Conservation (phyloP, 345 rosid species). For the Citrus trifoliata region DNA sequence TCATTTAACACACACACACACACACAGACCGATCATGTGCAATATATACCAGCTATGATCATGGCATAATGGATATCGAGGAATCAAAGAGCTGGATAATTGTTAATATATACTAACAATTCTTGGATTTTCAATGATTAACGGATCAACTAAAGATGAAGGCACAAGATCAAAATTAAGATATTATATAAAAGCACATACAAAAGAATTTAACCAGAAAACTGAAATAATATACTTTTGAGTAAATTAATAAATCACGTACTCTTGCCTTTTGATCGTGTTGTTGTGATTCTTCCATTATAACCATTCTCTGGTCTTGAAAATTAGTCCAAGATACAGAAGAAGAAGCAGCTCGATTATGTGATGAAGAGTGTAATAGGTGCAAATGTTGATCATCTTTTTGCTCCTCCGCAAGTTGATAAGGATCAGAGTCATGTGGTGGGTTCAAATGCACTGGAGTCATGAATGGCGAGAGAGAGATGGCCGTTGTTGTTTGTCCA, state of each 20-base stretch:
- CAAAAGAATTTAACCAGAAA: not conserved
- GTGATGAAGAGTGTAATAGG: slow-evolving; percentile 26
- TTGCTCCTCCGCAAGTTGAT: slow-evolving; percentile 18
- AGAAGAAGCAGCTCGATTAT: slow-evolving; percentile 20
- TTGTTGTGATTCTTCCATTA: slow-evolving; percentile 5
- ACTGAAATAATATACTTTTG: not conserved
- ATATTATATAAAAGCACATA: not conserved
- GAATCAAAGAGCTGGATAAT: not conserved
- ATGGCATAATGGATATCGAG: not conserved
- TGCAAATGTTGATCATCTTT: slow-evolving; percentile 31
- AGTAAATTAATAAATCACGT: not conserved
- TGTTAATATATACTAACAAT: too few species aligned
- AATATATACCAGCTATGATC: not conserved
- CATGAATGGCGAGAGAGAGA: slow-evolving; percentile 22
- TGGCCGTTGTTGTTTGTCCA: not conserved
- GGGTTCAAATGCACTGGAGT: slow-evolving; percentile 32
- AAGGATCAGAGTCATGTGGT: slow-evolving; percentile 12
- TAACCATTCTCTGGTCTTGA: slow-evolving; percentile 9
- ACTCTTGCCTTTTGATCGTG: slow-evolving; percentile 24
- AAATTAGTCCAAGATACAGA: slow-evolving; percentile 11
- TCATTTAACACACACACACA: too few species aligned
- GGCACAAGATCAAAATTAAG: not conserved
- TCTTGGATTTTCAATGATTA: not conserved
- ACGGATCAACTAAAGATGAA: not conserved
- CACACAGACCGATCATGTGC: not conserved